Base-by-base conservation (phyloP, 345 rosid species). In the Eucalyptus leucophloia region DNA sequence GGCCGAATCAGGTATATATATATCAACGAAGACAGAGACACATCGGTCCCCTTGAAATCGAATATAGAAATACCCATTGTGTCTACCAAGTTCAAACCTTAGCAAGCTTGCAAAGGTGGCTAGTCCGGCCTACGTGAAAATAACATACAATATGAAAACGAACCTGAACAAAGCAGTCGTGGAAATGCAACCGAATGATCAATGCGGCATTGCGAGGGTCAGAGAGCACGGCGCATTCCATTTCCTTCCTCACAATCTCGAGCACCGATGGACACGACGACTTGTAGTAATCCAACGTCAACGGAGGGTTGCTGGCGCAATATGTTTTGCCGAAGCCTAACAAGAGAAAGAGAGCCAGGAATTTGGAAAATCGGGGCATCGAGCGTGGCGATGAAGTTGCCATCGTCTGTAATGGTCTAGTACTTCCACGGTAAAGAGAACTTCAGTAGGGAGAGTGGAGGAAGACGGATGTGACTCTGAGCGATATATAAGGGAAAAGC, bases 161-260 rank as follows among this genome's bases (percentile, higher is more conserved):
- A 26, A 97, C 99, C 97, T 98, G 98, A 72, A 96, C 97, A 87
- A 98, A 97, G 91, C 99, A 98, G 87, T 97, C 99, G 18, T 98
- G 99, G 93, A 98, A 96, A 92, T 98, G 99, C 87, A 98, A 87
- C 49, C 97, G 95, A 13, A 95, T 86, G 9, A 95, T 16, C 45
- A 95, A 88, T 62, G 99, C 99, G 7, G 99, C 99, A 82, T 94
- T 98, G 17, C 98, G 95, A 11, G 98, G 99, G 92, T 98, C 95
- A 14, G 94, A 94, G 23, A 95, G 93, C 54, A 98, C 98, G 10
- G 95, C 97, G 86, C 99, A 98, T 89, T 97, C 99, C 97, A 95
- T 96, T 92, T 97, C 99, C 91, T 95, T 96, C 92, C 90, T 94
- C 77, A 98, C 91, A 86, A 96, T 93, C 40, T 97, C 96, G 30